Evolutionary conservation across 176 grass and related monocot species (phyloP), one percentile per base, ranked within the genome.

Genomic region (Chloris gayana): DNA sequence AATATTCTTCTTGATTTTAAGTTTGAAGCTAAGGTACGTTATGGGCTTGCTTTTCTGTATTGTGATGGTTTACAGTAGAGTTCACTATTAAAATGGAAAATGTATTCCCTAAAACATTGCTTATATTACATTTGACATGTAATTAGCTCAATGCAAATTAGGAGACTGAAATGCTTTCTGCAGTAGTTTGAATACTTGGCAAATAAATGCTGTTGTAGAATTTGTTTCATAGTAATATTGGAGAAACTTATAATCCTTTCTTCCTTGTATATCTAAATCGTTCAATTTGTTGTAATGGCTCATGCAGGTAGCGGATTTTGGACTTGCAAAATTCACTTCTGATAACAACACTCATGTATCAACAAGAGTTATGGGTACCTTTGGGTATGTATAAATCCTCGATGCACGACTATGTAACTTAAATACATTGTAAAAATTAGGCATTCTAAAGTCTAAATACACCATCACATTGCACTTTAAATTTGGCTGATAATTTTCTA

Each of bases 1-100:
- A 96, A 96, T 78, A 96, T 96, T 90, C 87, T 96, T 77, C 75
- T 96, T 74, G 90, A 96, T 69, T 87, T 90, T 56, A 77, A 92
- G 38, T 96, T 89, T 80, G 87, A 92, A 89, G 82, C 93, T 57
- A 88, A 88, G 90, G 93, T 96, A 79, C 14, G 54, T 42, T 47
- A 29, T 85, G 31, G 17, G 69, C 83, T 75, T 75, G 26, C 27
- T 33, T 82, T 78, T 72, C 57, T 38, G 11, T 74, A 19, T 74
- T 21, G 2, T 84, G 42, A 11, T 46, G 15, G 7, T 69, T 57
- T 51, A 9, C n/a, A 31, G 12, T 24, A 49, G 19, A 54, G 8
- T 1, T 3, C 17, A 56, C 14, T 72, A 3, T 72, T 39, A 41
- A 60, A 78, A 38, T 2, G 7, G 19, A 74, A 24, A 57, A 58